Percentiles rank a stretch among this genome's conserved stretches.
phyloP scores from a whole-genome alignment of 148 eudicot species.

The Fagopyrum esculentum region DNA sequence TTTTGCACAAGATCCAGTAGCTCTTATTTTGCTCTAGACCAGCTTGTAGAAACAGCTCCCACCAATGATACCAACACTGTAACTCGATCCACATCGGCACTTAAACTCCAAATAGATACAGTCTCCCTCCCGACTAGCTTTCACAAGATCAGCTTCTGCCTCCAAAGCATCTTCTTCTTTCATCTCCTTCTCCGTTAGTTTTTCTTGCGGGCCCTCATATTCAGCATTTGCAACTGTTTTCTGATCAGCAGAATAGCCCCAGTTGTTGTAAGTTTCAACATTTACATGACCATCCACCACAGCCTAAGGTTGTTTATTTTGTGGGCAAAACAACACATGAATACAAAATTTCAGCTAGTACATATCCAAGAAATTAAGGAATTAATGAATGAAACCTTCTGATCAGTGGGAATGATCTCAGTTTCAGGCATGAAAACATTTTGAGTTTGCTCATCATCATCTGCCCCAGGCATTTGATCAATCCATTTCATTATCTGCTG shows the following conservation, averaged over 20 bases:
- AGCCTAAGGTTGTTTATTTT: neutral
- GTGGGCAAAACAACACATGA: neutral
- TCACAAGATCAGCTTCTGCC: neutral
- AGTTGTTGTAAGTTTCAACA: neutral
- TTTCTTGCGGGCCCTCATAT: neutral
- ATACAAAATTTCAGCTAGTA: neutral
- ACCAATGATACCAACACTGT: neutral
- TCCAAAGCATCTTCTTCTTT: neutral
- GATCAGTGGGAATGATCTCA: neutral
- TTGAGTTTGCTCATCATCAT: neutral
- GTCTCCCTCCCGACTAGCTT: neutral
- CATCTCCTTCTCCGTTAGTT: neutral
- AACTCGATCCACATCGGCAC: slow-evolving; percentile 11
- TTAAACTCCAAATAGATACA: slow-evolving; percentile 1
- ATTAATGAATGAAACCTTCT: neutral
- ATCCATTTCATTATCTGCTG: neutral
- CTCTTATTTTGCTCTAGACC: neutral
- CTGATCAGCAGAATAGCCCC: neutral
- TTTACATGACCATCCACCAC: neutral
- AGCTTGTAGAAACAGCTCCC: slow-evolving; percentile 6
- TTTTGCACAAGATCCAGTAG: neutral
- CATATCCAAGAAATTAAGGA: neutral
- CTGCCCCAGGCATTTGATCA: neutral
- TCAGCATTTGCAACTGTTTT: neutral
- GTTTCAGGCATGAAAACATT: neutral